Conservation (phyloP, 768 basidiomycete genomes). For the Flagelloscypha sp. region DNA sequence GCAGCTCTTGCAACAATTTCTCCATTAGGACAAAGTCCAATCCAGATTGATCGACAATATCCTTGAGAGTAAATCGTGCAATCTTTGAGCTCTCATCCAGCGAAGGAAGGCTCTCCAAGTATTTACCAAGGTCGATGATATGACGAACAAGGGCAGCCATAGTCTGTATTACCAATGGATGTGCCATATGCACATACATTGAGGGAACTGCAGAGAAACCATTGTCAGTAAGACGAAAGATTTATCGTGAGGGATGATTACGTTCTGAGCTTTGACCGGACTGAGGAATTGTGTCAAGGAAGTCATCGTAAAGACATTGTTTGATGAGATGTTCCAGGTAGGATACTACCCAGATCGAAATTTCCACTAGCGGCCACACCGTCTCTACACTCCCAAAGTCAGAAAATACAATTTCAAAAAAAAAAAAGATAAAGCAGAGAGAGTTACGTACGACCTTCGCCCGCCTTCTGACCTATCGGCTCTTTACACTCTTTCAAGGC, state of each 20-base stretch:
- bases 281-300: conserved; percentile 6
- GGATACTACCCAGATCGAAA: conserved; percentile 53
- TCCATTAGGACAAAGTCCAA: conserved; percentile 50
- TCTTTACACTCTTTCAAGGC: conserved; percentile 66
- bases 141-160: conserved; percentile 43
- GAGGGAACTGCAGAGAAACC: conserved; percentile 34
- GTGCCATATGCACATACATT: conserved; percentile 56
- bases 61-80: conserved; percentile 54
- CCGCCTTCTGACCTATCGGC: conserved; percentile 52
- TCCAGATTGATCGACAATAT: conserved; percentile 57
- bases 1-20: conserved; percentile 31
- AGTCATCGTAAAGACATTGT: conserved; percentile 30
- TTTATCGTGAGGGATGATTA: conserved; percentile 2
- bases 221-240: conserved; percentile 15
- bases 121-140: conserved; percentile 49
- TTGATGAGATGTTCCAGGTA: conserved; percentile 59
- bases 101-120: conserved; percentile 44
- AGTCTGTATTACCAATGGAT: conserved; percentile 51
- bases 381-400: conserved; percentile 43
- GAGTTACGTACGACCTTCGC: conserved; percentile 25
- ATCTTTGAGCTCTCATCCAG: conserved; percentile 56
- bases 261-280: conserved; percentile 1
- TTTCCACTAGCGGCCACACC: conserved; percentile 62
- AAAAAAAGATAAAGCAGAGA: background rate
- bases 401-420: conserved; percentile 3